Base-by-base conservation (phyloP, 2,329 filamentous ascomycete species). In the Thielaviopsis euricoi region DNA sequence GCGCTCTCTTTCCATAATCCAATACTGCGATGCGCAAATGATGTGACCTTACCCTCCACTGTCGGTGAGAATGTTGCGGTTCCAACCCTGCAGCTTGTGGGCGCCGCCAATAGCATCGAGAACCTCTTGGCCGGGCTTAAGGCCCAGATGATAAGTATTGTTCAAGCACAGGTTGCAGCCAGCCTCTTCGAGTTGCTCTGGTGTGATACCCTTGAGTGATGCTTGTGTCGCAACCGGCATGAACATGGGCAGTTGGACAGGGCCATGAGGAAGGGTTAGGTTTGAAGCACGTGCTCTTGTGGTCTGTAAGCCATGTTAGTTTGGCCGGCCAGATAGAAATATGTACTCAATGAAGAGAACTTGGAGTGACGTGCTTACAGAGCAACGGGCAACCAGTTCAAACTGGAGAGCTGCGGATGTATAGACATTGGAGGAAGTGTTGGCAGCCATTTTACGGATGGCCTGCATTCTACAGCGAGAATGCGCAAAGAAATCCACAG, bases 201-300 rank as follows among this genome's bases (percentile, higher is more conserved):
- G 89, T 0, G 93, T 97, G 58, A 98, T 73, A 50, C 93, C 93
- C 69, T 98, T 98, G 46, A 98, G 77, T 0, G 91, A 95, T 0
- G 88, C 93, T 71, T 98, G 93, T 0, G 93, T 98, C 29, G 93
- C 93, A 50, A 98, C 93, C 17, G 93, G 93, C 93, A 98, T 98
- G 71, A 98, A 98, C 60, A 97, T 83, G 7, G 94, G 93, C 29
- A 97, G 80, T 65, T 86, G 81, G 25, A 98, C 90, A 1, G 85
- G 78, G 59, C 93, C 93, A 81, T 98, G 94, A 55, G 93, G 91
- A 25, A 98, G 82, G 53, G 84, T 86, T 57, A 98, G 77, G 60
- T 82, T 83, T 56, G 93, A 93, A 54, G 93, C 93, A 64, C 93
- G 86, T 25, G 93, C 93, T 76, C 91, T 89, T 12, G 91, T 97